Percentiles rank a stretch among this genome's conserved stretches.
Conservation (phyloP, 352 stramenopile species). For the Phytophthora gonapodyides region DNA sequence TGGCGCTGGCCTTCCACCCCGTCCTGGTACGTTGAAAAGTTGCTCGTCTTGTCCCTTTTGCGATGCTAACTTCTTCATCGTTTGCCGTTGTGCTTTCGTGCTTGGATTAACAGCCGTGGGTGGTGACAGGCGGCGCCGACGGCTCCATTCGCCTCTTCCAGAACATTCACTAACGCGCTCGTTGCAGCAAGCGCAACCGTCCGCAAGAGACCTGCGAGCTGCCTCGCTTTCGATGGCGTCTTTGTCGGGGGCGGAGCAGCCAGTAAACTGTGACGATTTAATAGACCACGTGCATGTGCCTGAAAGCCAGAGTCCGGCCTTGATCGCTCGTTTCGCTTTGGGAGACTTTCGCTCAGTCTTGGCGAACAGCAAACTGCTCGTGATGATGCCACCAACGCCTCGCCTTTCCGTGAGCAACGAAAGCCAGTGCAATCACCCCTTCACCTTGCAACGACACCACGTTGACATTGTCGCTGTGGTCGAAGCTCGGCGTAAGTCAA, state of each 20-base stretch:
- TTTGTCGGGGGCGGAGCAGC: not conserved
- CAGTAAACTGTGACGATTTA: slow-evolving; percentile 22
- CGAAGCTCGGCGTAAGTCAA: no score
- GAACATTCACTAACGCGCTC: slow-evolving; percentile 91
- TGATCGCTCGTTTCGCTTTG: slow-evolving; percentile 7
- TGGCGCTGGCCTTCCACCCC: slow-evolving; percentile 97
- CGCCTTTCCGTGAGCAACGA: slow-evolving; percentile 20
- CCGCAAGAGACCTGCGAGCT: not conserved
- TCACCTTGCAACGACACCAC: slow-evolving; percentile 9
- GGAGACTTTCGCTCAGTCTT: not conserved
- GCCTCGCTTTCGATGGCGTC: not conserved
- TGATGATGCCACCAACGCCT: slow-evolving; percentile 18
- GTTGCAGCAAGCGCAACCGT: slow-evolving; percentile 18
- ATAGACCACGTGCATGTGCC: slow-evolving; percentile 36
- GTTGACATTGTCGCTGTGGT: not conserved
- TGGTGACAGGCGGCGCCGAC: slow-evolving; percentile 95
- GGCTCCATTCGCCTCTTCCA: slow-evolving; percentile 96
- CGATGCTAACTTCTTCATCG: slow-evolving; percentile 8
- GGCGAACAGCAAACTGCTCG: slow-evolving; percentile 20
- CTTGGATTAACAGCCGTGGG: slow-evolving; percentile 70
- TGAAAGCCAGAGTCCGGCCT: no score
- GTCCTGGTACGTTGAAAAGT: slow-evolving; percentile 83
- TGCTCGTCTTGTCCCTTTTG: not conserved
- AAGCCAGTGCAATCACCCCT: slow-evolving; percentile 18
- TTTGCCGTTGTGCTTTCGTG: slow-evolving; percentile 12